Percentiles rank a stretch among this genome's conserved stretches.
Evolutionary conservation across 2,329 filamentous ascomycete genomes (phyloP).

Genomic region (Colletotrichum sp.): DNA sequence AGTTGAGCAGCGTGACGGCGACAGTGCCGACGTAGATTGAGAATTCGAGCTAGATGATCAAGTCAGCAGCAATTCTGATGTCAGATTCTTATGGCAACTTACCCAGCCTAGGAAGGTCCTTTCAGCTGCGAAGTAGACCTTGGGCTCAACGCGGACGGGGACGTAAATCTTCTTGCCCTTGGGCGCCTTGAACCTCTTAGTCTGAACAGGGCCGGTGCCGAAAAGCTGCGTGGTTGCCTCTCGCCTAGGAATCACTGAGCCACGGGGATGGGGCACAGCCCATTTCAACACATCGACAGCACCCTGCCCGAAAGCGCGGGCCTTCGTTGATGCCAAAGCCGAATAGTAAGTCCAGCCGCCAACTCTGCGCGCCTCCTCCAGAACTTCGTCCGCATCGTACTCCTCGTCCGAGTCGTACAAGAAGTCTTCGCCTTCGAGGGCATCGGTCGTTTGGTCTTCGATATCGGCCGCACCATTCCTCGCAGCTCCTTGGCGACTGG

Average conservation of each 20-base stretch:
- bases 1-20: conserved; percentile 83
- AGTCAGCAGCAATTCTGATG: conserved; percentile 21
- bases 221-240: conserved; percentile 59
- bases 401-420: conserved; percentile 93
- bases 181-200: conserved; percentile 72
- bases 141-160: conserved; percentile 93
- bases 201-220: conserved; percentile 59
- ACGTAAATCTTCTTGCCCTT: conserved; percentile 94
- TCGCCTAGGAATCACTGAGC: conserved; percentile 62
- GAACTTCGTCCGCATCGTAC: conserved; percentile 73
- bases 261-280: conserved; percentile 60
- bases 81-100: conserved; percentile 36
- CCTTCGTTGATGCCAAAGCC: conserved; percentile 58
- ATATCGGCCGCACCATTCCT: conserved; percentile 63
- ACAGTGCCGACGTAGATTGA: conserved; percentile 93
- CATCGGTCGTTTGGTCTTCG: conserved; percentile 80
- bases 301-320: conserved; percentile 45
- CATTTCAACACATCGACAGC: conserved; percentile 50
- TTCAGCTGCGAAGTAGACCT: conserved; percentile 96
- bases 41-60: conserved; percentile 76
- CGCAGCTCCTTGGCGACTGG: conserved; percentile 39
- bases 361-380: conserved; percentile 78
- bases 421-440: conserved; percentile 71
- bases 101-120: conserved; percentile 95
- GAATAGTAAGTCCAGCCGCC: conserved; percentile 80